Conservation (phyloP, 805 yeast species). For the Candida boidinii region DNA sequence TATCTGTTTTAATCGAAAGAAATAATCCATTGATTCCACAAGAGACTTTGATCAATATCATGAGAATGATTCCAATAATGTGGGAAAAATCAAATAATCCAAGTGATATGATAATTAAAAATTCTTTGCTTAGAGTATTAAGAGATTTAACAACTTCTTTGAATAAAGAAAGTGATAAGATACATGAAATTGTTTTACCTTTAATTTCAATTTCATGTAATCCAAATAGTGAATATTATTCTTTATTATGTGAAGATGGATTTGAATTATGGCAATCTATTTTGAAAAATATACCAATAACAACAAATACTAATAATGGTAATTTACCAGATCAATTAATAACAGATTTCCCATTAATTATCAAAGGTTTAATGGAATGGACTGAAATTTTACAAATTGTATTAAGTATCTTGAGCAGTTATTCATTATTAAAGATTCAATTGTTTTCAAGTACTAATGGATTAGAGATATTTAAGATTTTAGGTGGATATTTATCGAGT, state of each 20-base stretch:
- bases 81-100: slow-evolving; percentile 57
- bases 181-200: slow-evolving; percentile 55
- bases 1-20: slow-evolving; percentile 54
- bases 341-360: slow-evolving; percentile 40
- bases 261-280: slow-evolving; percentile 74
- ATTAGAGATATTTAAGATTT: slow-evolving; percentile 34
- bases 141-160: slow-evolving; percentile 48
- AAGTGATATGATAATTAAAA: slow-evolving; percentile 39
- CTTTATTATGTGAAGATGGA: slow-evolving; percentile 75
- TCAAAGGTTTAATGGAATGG: slow-evolving; percentile 53
- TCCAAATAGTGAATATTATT: slow-evolving; percentile 42
- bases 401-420: slow-evolving; percentile 54
- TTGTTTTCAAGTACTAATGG: slow-evolving; percentile 30
- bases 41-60: slow-evolving; percentile 40
- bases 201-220: slow-evolving; percentile 56
- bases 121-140: slow-evolving; percentile 45
- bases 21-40: slow-evolving; percentile 56
- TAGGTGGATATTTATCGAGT: slow-evolving; percentile 45
- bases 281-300: slow-evolving; percentile 57
- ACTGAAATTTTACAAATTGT: slow-evolving; percentile 69
- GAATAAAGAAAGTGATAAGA: slow-evolving; percentile 38
- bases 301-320: no score
- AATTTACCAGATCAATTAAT: slow-evolving; percentile 30
- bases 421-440: slow-evolving; percentile 40
- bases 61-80: slow-evolving; percentile 53